Conservation (phyloP, 169 alveolate genomes). For the Hepatocystis sp. region DNA sequence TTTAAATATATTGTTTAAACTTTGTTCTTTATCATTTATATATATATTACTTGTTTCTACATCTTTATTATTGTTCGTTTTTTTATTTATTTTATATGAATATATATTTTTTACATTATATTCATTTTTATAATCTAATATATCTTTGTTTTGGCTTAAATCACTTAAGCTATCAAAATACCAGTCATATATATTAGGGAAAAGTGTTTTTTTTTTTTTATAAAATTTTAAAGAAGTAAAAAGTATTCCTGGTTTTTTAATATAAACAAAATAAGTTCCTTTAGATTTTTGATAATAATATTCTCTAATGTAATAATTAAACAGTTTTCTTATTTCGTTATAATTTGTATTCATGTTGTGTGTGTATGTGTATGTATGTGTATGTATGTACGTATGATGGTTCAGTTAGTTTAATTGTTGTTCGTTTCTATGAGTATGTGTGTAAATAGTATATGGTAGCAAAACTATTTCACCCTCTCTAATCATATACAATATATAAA, state of each 20-base stretch:
- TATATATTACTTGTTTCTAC: constrained; percentile 62
- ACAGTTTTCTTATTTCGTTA: constrained; percentile 60
- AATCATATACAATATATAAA: too few species aligned
- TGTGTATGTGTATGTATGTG: too few species aligned
- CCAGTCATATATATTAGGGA: constrained; percentile 72
- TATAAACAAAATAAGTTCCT: constrained; percentile 72
- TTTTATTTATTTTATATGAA: constrained; percentile 38
- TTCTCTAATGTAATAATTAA: constrained; percentile 74
- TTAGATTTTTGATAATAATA: constrained; percentile 74
- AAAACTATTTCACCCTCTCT: too few species aligned
- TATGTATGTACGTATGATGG: too few species aligned
- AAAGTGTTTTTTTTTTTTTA: constrained; percentile 56
- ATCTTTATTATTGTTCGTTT: background rate
- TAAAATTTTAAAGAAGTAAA: constrained; percentile 73
- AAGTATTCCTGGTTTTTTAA: constrained; percentile 69
- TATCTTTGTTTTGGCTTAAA: constrained; percentile 53
- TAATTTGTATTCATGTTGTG: constrained; percentile 47
- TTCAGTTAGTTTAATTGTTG: too few species aligned
- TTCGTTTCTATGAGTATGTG: too few species aligned
- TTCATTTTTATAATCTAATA: constrained; percentile 31
- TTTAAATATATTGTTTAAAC: constrained; percentile 33
- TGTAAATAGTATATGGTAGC: too few species aligned
- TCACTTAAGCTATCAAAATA: constrained; percentile 67
- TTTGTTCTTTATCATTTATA: constrained; percentile 31
- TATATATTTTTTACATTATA: constrained; percentile 57